Evolutionary conservation across 345 rosid species (phyloP), one percentile per base, ranked within the genome.

Genomic region (Rhodamnia rubescens): DNA sequence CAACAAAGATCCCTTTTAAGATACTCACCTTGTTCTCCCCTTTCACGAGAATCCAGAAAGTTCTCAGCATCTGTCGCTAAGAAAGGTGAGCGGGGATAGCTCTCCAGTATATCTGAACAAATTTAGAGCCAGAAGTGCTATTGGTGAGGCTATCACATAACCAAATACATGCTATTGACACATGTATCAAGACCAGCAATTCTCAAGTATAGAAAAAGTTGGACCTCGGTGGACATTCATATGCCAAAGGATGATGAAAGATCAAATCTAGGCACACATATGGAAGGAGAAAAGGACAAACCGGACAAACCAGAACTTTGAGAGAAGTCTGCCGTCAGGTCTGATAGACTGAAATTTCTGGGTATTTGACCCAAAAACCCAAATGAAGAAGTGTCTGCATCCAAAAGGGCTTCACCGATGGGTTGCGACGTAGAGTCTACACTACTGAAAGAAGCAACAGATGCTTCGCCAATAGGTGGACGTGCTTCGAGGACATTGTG

Each of bases 321-420:
- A 32, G 95, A 88, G 89, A 93, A 98, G 85, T 95, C 96, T 29
- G 98, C 98, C 4, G 99, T 91, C 87, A 98, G 87, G 93, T 98
- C 99, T 61, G 99, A 94, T 26, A 98, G 95, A 90, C 99, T 98
- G 91, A 98, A 95, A 90, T 85, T 93, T 85, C 94, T 91, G 89
- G 99, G 95, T 83, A 98, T 94, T 85, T 91, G 95, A 88, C 93
- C 92, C 90, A 98, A 86, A 88, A 91, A 90, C 86, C 99, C 99
- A 90, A 91, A 94, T 49, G 94, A 88, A 85, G 98, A 89, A 85
- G 90, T 85, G 87, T 95, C 98, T 29, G 93, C 90, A 87, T 98
- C 99, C 88, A 94, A 87, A 85, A 94, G 91, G 74, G 94, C 57
- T 80, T 96, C 99, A 86, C 90, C 86, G 85, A 94, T 86, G 64